Evolutionary conservation across 1,284 basidiomycete species (phyloP).

Genomic region (Boletus calvinii): DNA sequence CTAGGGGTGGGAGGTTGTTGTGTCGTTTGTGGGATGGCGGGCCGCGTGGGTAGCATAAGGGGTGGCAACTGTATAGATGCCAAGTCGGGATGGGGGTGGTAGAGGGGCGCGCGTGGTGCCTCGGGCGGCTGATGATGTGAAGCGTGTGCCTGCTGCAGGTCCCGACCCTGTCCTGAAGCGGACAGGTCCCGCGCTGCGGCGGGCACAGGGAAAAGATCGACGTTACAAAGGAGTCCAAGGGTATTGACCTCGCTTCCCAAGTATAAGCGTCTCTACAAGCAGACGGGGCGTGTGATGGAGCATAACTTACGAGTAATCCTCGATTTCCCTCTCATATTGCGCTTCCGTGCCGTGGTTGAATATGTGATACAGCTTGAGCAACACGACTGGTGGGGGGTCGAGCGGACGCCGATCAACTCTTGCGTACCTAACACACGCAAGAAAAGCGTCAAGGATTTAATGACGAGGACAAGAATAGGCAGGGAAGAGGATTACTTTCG

Average conservation of each 20-base stretch:
- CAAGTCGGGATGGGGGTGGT: constrained; percentile 17
- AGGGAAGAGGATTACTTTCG: constrained; percentile 48
- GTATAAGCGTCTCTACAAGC: constrained; percentile 5
- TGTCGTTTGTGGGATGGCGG: constrained; percentile 1
- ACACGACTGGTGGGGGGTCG: constrained; percentile 63
- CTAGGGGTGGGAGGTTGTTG: constrained; percentile 3
- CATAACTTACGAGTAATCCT: constrained; percentile 45
- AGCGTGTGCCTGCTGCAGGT: constrained; percentile 8
- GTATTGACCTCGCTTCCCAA: constrained; percentile 42
- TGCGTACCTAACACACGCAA: constrained; percentile 45
- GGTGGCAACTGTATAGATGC: constrained; percentile 26
- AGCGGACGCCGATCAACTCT: constrained; percentile 60
- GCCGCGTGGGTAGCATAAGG: constrained; percentile 15
- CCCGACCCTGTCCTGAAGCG: not conserved
- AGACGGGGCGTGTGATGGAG: not conserved
- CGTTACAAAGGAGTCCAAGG: constrained; percentile 60
- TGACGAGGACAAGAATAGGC: not conserved
- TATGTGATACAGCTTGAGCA: constrained; percentile 49
- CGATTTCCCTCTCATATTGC: constrained; percentile 44
- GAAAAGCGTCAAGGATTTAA: constrained; percentile 5
- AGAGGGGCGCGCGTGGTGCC: constrained; percentile 16
- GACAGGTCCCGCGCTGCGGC: constrained; percentile 14
- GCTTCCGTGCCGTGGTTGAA: constrained; percentile 40
- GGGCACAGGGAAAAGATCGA: constrained; percentile 60
- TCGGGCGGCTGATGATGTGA: constrained; percentile 15